phyloP scores from a whole-genome alignment of 2,329 filamentous ascomycete genomes.

The Xylaria sp. region DNA sequence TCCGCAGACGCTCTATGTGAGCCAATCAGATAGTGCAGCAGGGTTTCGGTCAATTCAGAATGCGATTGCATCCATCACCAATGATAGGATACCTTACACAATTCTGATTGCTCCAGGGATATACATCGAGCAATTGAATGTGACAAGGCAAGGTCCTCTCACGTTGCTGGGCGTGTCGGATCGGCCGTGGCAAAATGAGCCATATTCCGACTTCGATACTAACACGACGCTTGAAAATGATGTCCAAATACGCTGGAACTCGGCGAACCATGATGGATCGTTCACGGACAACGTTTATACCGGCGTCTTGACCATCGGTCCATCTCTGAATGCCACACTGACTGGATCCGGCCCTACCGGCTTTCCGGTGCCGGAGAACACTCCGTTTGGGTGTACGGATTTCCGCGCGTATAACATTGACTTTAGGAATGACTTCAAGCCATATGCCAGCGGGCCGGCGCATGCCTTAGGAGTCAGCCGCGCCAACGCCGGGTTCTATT shows the following conservation, averaged over 20 bases:
- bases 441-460: constrained; percentile 55
- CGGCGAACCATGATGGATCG: constrained; percentile 52
- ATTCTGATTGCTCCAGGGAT: constrained; percentile 64
- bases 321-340: constrained; percentile 63
- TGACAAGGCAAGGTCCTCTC: constrained; percentile 63
- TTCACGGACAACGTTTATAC: constrained; percentile 65
- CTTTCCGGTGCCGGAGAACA: constrained; percentile 60
- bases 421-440: constrained; percentile 62
- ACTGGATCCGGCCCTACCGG: constrained; percentile 66
- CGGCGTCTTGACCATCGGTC: constrained; percentile 63
- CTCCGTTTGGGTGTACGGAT: constrained; percentile 64
- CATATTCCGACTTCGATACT: constrained; percentile 45
- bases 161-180: constrained; percentile 62
- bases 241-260: constrained; percentile 62
- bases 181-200: constrained; percentile 37
- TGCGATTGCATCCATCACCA: constrained; percentile 44
- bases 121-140: constrained; percentile 67
- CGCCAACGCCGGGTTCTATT: constrained; percentile 69
- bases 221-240: constrained; percentile 45
- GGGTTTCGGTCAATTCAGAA: constrained; percentile 44
- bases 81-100: constrained; percentile 48
- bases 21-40: constrained; percentile 38
- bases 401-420: constrained; percentile 71
- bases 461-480: constrained; percentile 63
- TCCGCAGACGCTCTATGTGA: constrained; percentile 46